A percentile compares a stretch with the other conserved stretches of the same genome.
These are phyloP conservation scores for Xylaria sp. DNA, from an alignment of 2,329 filamentous ascomycete species.

Conservation along the genomic window DNA sequence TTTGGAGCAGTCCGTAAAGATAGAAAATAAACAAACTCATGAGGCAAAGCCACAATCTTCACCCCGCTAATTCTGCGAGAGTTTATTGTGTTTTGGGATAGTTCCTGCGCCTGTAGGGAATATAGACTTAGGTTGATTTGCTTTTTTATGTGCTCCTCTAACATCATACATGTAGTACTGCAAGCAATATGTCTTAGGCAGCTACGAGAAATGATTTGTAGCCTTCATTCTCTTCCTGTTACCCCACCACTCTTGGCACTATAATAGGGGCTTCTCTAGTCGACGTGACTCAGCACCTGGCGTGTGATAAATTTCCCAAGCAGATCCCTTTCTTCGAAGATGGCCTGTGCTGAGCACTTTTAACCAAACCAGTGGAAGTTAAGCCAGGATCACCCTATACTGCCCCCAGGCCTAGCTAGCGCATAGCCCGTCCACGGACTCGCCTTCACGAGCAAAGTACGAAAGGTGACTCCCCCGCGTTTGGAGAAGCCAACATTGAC, in stretches of 20 bases:
- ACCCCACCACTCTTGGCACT: neutral
- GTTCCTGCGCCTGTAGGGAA: neutral
- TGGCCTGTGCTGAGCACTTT: neutral
- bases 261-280: neutral
- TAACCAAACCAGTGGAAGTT: neutral
- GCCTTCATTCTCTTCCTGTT: neutral
- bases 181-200: neutral
- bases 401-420: neutral
- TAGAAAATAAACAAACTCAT: constrained; percentile 2
- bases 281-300: neutral
- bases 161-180: neutral
- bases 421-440: neutral
- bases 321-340: no score
- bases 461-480: neutral
- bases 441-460: neutral
- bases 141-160: neutral
- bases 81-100: neutral
- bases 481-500: neutral
- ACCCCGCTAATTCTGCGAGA: neutral
- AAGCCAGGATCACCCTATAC: neutral
- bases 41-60: neutral
- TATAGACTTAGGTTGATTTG: neutral
- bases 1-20: constrained; percentile 21
- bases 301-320: neutral
- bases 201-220: neutral